These are phyloP conservation scores for Trichoderma sp. DNA, from an alignment of 2,329 filamentous ascomycete genomes.

Conservation along the genomic window DNA sequence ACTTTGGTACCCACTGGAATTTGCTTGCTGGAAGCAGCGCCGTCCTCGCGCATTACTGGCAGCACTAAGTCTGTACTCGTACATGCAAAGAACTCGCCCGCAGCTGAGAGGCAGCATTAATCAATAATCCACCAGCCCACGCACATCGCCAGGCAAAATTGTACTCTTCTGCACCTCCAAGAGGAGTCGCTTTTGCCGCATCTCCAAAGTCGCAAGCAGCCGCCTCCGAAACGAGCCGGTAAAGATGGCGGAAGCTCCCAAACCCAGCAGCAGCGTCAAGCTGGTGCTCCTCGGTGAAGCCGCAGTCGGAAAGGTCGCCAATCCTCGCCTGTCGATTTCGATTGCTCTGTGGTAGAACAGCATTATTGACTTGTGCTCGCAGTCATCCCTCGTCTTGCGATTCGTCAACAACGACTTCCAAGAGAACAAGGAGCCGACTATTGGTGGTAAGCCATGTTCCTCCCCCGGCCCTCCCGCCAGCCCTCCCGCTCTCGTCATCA, in stretches of 20 bases:
- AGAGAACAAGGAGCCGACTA: constrained; percentile 99
- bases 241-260: constrained; percentile 58
- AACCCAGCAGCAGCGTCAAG: constrained; percentile 99
- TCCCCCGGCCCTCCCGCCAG: constrained; percentile 20
- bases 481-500: not conserved
- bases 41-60: constrained; percentile 11
- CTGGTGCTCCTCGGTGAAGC: constrained; percentile 96
- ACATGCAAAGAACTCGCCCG: not conserved
- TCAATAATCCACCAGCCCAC: not conserved
- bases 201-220: not conserved
- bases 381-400: constrained; percentile 95
- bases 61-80: not conserved
- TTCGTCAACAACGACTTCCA: constrained; percentile 99
- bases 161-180: not conserved
- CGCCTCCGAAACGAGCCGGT: not conserved
- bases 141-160: not conserved
- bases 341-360: not conserved
- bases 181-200: not conserved
- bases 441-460: constrained; percentile 68
- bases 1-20: constrained; percentile 9
- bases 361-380: constrained; percentile 27
- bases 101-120: constrained; percentile 16
- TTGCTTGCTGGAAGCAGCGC: constrained; percentile 6
- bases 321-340: not conserved
- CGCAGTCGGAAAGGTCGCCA: constrained; percentile 88